Conservation (phyloP, 148 eudicot genomes). For the Silene latifolia region DNA sequence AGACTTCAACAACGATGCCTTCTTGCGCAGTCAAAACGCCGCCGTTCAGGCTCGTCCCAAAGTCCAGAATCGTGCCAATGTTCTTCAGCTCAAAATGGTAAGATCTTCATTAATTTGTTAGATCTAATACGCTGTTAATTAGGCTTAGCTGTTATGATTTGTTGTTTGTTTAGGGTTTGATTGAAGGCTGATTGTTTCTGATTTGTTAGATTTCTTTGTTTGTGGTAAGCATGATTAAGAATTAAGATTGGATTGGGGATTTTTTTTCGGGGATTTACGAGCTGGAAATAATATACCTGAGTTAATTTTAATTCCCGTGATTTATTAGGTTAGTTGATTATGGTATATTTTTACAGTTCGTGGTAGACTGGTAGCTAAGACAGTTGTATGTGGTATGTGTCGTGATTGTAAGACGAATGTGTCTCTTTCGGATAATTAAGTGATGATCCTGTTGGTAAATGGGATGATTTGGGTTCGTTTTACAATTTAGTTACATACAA, state of each 20-base stretch:
- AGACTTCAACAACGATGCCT: constrained; percentile 63
- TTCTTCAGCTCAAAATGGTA: constrained; percentile 78
- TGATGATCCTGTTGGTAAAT: no score
- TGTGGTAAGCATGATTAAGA: neutral
- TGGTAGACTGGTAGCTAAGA: no score
- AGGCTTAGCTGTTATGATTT: neutral
- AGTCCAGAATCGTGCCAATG: constrained; percentile 80
- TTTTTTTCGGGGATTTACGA: no score
- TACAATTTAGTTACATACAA: no score
- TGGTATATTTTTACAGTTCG: neutral
- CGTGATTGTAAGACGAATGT: no score
- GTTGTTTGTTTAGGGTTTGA: constrained; percentile 11
- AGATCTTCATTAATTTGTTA: neutral
- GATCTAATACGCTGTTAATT: neutral
- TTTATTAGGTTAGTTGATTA: neutral
- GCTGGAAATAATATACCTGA: neutral
- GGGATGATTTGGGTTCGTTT: no score
- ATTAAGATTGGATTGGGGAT: neutral
- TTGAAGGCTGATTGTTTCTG: neutral
- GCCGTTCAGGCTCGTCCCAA: constrained; percentile 80
- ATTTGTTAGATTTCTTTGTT: neutral
- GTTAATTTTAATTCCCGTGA: neutral
- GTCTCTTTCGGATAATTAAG: no score
- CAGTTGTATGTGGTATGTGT: no score
- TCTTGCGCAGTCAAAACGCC: constrained; percentile 69